These are phyloP conservation scores for Scheffersomyces lignosus DNA, from an alignment of 805 yeast species.

Conservation along the genomic window DNA sequence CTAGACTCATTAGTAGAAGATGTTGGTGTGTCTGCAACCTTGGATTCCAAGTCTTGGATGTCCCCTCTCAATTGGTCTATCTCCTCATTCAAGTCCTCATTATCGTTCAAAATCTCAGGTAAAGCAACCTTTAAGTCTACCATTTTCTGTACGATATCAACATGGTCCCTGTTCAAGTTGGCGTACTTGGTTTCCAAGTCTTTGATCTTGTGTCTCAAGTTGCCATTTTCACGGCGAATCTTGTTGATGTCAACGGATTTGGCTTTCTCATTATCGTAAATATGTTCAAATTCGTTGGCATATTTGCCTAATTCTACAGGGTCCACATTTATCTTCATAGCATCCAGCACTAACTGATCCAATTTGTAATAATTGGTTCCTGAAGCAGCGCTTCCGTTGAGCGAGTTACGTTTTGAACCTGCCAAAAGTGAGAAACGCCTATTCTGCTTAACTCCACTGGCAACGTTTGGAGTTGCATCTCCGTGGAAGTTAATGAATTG, in stretches of 20 bases:
- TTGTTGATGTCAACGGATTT: conserved; percentile 62
- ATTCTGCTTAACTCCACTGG: no score
- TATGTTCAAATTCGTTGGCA: conserved; percentile 70
- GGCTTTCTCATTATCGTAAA: conserved; percentile 66
- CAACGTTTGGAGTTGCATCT: conserved; percentile 12
- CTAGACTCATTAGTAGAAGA: conserved; percentile 7
- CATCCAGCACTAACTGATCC: conserved; percentile 74
- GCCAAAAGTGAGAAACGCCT: conserved; percentile 24
- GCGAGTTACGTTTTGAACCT: conserved; percentile 18
- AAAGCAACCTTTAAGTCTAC: conserved; percentile 73
- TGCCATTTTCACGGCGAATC: conserved; percentile 65
- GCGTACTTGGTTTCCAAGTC: conserved; percentile 70
- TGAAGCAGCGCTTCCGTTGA: conserved; percentile 7
- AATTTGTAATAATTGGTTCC: conserved; percentile 51
- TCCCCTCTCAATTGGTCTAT: conserved; percentile 33
- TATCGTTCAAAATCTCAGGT: conserved; percentile 76
- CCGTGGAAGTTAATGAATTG: conserved; percentile 24
- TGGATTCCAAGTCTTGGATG: conserved; percentile 43
- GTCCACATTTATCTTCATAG: conserved; percentile 68
- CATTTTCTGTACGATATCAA: conserved; percentile 83
- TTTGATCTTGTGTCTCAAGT: conserved; percentile 69
- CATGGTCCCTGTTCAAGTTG: conserved; percentile 76
- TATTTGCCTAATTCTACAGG: conserved; percentile 75
- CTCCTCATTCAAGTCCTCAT: conserved; percentile 53
- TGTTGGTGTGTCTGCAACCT: conserved; percentile 20